phyloP scores from a whole-genome alignment of 2,329 filamentous ascomycete genomes.

The Sporothrix curviconia region DNA sequence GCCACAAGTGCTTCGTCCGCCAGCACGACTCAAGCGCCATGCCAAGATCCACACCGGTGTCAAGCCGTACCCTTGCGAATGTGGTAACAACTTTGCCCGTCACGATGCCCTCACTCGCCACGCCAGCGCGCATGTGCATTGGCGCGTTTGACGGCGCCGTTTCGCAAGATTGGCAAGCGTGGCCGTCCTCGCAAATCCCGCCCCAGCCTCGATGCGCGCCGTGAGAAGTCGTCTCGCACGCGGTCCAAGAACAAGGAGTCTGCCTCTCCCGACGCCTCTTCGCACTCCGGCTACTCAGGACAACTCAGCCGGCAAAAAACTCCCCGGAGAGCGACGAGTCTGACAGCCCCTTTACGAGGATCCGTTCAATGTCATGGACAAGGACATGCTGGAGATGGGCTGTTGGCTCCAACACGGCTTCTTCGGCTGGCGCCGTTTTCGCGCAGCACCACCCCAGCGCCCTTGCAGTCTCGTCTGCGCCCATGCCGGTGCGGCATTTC shows the following conservation, averaged over 20 bases:
- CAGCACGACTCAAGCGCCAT: constrained; percentile 96
- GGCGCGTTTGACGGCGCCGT: constrained; percentile 80
- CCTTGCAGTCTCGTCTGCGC: constrained; percentile 33
- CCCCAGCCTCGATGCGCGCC: constrained; percentile 49
- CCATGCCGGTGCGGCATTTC: constrained; percentile 28
- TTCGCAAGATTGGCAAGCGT: constrained; percentile 54
- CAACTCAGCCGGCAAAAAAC: constrained; percentile 45
- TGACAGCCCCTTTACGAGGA: constrained; percentile 33
- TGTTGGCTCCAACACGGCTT: neutral
- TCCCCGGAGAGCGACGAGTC: constrained; percentile 45
- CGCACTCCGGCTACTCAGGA: constrained; percentile 52
- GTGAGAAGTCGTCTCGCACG: constrained; percentile 51
- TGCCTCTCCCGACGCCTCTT: constrained; percentile 38
- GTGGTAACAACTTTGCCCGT: constrained; percentile 87
- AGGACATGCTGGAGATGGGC: constrained; percentile 29
- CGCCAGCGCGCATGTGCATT: constrained; percentile 91
- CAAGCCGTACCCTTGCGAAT: constrained; percentile 91
- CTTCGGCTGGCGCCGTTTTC: too few relatives aligned
- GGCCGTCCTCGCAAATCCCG: constrained; percentile 57
- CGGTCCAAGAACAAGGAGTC: constrained; percentile 49
- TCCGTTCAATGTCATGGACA: constrained; percentile 34
- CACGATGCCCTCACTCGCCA: constrained; percentile 94
- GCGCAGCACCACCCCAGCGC: constrained; percentile 33
- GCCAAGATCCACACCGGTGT: constrained; percentile 95
- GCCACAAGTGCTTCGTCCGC: constrained; percentile 91